Percentiles rank a stretch among this genome's conserved stretches.
phyloP scores from a whole-genome alignment of 1,284 basidiomycete genomes.

The Heterobasidion parviporum region DNA sequence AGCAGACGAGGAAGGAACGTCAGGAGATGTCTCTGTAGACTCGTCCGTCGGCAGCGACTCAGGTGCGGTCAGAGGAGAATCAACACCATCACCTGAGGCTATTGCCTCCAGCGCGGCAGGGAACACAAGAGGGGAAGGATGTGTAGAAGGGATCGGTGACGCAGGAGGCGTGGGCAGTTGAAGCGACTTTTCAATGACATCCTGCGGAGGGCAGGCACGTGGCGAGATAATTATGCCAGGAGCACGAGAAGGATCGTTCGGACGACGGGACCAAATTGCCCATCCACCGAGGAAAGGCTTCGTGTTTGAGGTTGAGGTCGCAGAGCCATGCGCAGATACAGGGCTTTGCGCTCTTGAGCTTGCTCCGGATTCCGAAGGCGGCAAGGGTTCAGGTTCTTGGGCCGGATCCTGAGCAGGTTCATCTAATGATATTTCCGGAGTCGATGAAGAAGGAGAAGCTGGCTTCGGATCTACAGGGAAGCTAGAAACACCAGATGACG shows the following conservation, averaged over 20 bases:
- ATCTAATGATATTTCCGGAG: not conserved
- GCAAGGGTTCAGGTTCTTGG: not conserved
- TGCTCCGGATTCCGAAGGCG: not conserved
- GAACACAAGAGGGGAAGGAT: not conserved
- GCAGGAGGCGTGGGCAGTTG: conserved; percentile 39
- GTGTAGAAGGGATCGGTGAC: conserved; percentile 18
- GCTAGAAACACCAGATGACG: not conserved
- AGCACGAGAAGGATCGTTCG: conserved; percentile 48
- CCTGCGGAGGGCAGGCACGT: conserved; percentile 46
- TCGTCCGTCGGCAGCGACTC: not conserved
- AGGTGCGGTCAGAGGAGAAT: not conserved
- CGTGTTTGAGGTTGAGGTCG: not conserved
- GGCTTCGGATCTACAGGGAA: not conserved
- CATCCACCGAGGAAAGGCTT: conserved; percentile 20
- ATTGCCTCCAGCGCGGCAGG: not conserved
- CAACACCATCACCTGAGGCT: not conserved
- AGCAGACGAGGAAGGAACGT: conserved; percentile 22
- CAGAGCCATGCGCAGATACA: not conserved
- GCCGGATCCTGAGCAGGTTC: not conserved
- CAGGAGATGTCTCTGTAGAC: conserved; percentile 1
- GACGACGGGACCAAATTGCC: conserved; percentile 63
- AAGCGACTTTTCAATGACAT: conserved; percentile 46
- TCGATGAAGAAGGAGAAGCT: not conserved
- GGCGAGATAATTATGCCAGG: conserved; percentile 63
- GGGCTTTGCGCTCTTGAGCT: conserved; percentile 7